A percentile compares a stretch with the other conserved stretches of the same genome.
Conservation (phyloP, 305 asterid species). For the Fraxinus sp. region DNA sequence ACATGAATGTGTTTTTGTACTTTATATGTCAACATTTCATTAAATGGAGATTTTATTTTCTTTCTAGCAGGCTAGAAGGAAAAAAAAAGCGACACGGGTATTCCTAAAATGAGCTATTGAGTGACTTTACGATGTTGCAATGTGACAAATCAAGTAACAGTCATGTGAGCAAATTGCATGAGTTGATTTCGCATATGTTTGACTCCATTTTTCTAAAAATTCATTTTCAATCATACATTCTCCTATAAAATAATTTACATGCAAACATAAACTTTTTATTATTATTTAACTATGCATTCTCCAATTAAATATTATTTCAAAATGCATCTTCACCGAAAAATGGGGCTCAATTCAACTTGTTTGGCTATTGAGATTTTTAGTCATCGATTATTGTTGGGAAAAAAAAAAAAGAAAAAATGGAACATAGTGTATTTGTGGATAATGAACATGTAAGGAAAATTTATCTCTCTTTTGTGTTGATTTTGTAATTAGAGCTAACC, state of each 20-base stretch:
- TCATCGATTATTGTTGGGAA: background rate
- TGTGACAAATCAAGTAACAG: background rate
- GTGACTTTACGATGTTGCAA: background rate
- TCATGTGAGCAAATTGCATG: background rate
- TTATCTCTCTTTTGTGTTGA: background rate
- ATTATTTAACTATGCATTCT: too few relatives aligned
- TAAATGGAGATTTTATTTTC: background rate
- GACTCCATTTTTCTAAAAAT: too few relatives aligned
- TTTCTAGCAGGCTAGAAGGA: background rate
- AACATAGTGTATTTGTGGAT: background rate
- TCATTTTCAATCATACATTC: too few relatives aligned
- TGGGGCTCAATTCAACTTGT: background rate
- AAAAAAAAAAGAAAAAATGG: too few relatives aligned
- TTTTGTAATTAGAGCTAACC: background rate
- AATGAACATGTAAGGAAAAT: background rate
- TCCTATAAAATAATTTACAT: too few relatives aligned
- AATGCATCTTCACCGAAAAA: too few relatives aligned
- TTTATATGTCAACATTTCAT: background rate
- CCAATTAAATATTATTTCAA: too few relatives aligned
- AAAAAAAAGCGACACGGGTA: constrained; percentile 13
- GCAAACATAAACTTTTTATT: too few relatives aligned
- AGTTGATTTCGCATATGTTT: too few relatives aligned
- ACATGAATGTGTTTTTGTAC: constrained; percentile 14
- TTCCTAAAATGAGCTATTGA: constrained; percentile 10
- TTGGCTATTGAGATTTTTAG: background rate